These are phyloP conservation scores for Cyclotella baltica DNA, from an alignment of 108 stramenopile genomes.

Conservation along the genomic window DNA sequence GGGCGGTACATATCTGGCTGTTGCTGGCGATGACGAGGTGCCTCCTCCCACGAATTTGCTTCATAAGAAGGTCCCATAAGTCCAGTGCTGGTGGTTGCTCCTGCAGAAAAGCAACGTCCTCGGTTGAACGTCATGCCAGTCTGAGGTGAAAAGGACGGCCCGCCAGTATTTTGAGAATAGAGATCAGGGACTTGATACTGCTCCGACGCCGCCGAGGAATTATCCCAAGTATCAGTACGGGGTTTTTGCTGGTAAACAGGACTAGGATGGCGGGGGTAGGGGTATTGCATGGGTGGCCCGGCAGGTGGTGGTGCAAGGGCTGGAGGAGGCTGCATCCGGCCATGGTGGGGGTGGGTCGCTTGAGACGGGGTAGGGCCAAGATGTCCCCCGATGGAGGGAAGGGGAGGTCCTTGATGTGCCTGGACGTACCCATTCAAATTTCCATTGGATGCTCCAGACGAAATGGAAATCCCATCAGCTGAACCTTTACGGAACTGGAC, in stretches of 20 bases:
- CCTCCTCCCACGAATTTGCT: background rate
- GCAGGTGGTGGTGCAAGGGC: too few relatives aligned
- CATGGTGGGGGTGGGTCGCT: background rate
- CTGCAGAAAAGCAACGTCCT: slow-evolving; percentile 48
- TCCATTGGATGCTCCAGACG: background rate
- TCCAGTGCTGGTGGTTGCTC: slow-evolving; percentile 17
- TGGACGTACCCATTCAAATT: slow-evolving; percentile 20
- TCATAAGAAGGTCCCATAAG: slow-evolving; percentile 8
- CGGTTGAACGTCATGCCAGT: slow-evolving; percentile 42
- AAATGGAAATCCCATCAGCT: slow-evolving; percentile 10
- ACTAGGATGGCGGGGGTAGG: slow-evolving; percentile 47
- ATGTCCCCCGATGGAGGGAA: too few relatives aligned
- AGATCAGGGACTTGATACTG: slow-evolving; percentile 60
- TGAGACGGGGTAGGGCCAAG: slow-evolving; percentile 6
- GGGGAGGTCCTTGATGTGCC: slow-evolving; percentile 10
- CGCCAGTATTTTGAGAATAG: slow-evolving; percentile 7
- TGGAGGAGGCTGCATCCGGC: background rate
- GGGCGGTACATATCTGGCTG: background rate
- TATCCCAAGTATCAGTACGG: slow-evolving; percentile 60
- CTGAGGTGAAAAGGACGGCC: slow-evolving; percentile 18
- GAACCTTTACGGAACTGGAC: slow-evolving; percentile 8
- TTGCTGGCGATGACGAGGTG: background rate
- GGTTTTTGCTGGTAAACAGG: slow-evolving; percentile 39
- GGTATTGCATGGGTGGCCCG: slow-evolving; percentile 5
- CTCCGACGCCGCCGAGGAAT: slow-evolving; percentile 59